phyloP scores from a whole-genome alignment of 1,139 yeast genomes.

The Pneumocystis oryctolagi region DNA sequence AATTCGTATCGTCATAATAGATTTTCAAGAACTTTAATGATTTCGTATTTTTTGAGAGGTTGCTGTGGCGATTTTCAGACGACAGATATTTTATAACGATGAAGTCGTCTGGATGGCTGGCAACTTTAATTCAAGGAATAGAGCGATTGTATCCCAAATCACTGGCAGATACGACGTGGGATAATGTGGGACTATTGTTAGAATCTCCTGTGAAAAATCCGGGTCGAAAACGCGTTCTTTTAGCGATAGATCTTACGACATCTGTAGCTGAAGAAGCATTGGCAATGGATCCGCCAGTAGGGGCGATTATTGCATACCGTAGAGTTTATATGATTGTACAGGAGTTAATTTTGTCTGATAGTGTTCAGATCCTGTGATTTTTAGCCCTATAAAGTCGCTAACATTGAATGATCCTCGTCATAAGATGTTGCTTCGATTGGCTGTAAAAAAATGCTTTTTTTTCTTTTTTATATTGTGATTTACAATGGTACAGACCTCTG shows the following conservation, averaged over 20 bases:
- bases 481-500: conserved; percentile 27
- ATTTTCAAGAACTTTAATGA: not conserved
- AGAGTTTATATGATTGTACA: not conserved
- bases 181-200: conserved; percentile 76
- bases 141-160: conserved; percentile 57
- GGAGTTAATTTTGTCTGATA: not conserved
- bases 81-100: not conserved
- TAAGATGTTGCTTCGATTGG: conserved; percentile 51
- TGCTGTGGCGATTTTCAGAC: not conserved
- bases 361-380: conserved; percentile 56
- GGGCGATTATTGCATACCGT: conserved; percentile 69
- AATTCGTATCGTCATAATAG: not conserved
- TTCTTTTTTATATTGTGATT: not conserved
- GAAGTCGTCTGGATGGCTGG: not conserved
- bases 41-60: too few relatives aligned
- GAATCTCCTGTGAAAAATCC: conserved; percentile 33
- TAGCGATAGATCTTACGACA: conserved; percentile 75
- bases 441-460: conserved; percentile 24
- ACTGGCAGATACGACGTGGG: conserved; percentile 82
- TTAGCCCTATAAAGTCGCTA: conserved; percentile 72
- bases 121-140: conserved; percentile 21
- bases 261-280: conserved; percentile 80
- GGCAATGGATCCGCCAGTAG: conserved; percentile 23
- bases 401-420: conserved; percentile 64
- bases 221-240: conserved; percentile 34